Evolutionary conservation across 73 alveolate genomes (phyloP), one percentile per base, ranked within the genome.

Genomic region (Effrenium voratum): DNA sequence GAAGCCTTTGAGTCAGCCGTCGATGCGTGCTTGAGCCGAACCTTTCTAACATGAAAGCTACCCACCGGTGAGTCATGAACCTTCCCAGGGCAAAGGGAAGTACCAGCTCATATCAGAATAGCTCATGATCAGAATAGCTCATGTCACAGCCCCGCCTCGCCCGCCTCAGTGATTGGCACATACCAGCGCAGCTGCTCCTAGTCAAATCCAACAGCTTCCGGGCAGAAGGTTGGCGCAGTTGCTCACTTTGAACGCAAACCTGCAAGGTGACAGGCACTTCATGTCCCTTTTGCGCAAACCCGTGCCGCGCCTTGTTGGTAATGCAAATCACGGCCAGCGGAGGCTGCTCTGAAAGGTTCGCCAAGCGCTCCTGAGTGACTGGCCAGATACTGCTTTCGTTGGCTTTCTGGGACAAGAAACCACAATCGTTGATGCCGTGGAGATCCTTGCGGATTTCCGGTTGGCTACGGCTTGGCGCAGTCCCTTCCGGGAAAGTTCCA

Each of bases 131-230:
- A n/a, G n/a, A n/a, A n/a, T n/a, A n/a, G n/a, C n/a, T n/a, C n/a
- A n/a, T n/a, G n/a, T n/a, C n/a, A n/a, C n/a, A n/a, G n/a, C n/a
- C n/a, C n/a, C n/a, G n/a, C n/a, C 82, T 70, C 82, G 32, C 28
- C 82, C 44, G 40, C 66, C 0, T 91, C 98, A 32, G 98, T 92
- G 63, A 92, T 52, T 12, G 98, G 98, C 47, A 92, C 98, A 45
- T 92, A 92, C 98, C 98, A 92, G 30, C 98, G 98, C 49, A 92
- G 84, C 49, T 92, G 98, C 98, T 92, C 98, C 98, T 92, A 44
- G 52, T 52, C 19, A 19, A 19, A 52, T 52, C 26, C 26, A 52
- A 19, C 63, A 52, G 19, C n/a, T n/a, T n/a, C n/a, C n/a, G n/a
- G n/a, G n/a, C n/a, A n/a, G n/a, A n/a, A n/a, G n/a, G n/a, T n/a